These are phyloP conservation scores for Phytophthora colocasiae DNA, from an alignment of 352 stramenopile species.

Conservation along the genomic window DNA sequence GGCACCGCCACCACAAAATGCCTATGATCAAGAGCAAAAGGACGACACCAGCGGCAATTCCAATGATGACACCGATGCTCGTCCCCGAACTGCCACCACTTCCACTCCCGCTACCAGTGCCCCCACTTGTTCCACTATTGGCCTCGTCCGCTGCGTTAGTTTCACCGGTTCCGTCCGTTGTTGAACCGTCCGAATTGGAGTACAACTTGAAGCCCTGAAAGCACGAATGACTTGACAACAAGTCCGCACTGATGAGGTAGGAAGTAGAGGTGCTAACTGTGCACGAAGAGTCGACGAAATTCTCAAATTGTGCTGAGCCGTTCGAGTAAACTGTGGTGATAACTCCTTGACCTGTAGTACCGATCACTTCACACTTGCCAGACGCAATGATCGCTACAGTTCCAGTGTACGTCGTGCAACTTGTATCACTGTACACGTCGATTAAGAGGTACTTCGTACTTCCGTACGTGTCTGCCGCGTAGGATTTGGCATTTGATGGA, in stretches of 20 bases:
- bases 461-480: constrained; percentile 26
- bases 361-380: constrained; percentile 21
- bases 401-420: constrained; percentile 19
- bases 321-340: constrained; percentile 34
- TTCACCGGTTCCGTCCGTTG: constrained; percentile 6
- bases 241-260: constrained; percentile 29
- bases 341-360: constrained; percentile 13
- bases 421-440: constrained; percentile 24
- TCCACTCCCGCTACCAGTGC: neutral
- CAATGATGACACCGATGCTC: constrained; percentile 24
- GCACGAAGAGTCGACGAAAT: constrained; percentile 27
- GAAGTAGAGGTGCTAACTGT: constrained; percentile 9
- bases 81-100: constrained; percentile 14
- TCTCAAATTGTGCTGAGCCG: constrained; percentile 23
- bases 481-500: constrained; percentile 28
- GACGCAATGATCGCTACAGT: constrained; percentile 28
- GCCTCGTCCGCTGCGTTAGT: neutral
- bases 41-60: constrained; percentile 23
- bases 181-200: constrained; percentile 28
- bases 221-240: constrained; percentile 32
- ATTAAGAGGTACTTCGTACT: constrained; percentile 36
- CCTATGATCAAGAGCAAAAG: constrained; percentile 22
- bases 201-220: constrained; percentile 33
- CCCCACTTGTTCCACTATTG: constrained; percentile 7
- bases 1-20: constrained; percentile 26